These are phyloP conservation scores for Xylaria grammica DNA, from an alignment of 495 filamentous ascomycete species.

Conservation along the genomic window DNA sequence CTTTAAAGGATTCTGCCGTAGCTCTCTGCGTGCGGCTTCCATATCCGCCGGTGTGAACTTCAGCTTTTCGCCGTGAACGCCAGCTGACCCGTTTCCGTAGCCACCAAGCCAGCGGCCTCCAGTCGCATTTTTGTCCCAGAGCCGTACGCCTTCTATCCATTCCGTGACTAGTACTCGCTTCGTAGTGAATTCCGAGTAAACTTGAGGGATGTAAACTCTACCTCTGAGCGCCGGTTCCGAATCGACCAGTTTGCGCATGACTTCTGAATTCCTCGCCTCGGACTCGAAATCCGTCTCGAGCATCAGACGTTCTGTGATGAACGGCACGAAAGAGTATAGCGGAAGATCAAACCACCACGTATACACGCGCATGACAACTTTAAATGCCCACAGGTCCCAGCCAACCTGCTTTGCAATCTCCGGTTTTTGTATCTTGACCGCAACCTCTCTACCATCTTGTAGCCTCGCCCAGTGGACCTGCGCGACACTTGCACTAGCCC, in stretches of 20 bases:
- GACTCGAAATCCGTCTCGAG: slow-evolving; percentile 94
- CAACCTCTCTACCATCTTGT: slow-evolving; percentile 83
- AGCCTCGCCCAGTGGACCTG: slow-evolving; percentile 95
- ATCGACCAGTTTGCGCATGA: slow-evolving; percentile 77
- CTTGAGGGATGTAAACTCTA: slow-evolving; percentile 84
- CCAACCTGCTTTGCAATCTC: slow-evolving; percentile 88
- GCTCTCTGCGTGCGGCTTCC: slow-evolving; percentile 43
- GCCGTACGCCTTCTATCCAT: slow-evolving; percentile 92
- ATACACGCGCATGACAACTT: slow-evolving; percentile 77
- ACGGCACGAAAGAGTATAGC: slow-evolving; percentile 85
- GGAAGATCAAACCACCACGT: slow-evolving; percentile 85
- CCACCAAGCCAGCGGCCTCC: slow-evolving; percentile 77
- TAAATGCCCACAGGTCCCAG: slow-evolving; percentile 96
- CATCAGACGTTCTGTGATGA: slow-evolving; percentile 82
- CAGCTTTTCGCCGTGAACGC: slow-evolving; percentile 71
- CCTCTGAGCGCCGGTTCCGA: slow-evolving; percentile 76
- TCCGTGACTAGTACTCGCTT: slow-evolving; percentile 90
- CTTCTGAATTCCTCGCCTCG: slow-evolving; percentile 85
- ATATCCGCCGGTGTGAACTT: slow-evolving; percentile 51
- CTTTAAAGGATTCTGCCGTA: slow-evolving; percentile 49
- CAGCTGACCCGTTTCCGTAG: slow-evolving; percentile 74
- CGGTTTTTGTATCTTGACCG: slow-evolving; percentile 94
- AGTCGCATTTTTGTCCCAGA: slow-evolving; percentile 87
- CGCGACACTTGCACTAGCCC: slow-evolving; percentile 89
- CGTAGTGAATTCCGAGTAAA: slow-evolving; percentile 81